Base-by-base conservation (phyloP, 139 green algal genomes). In the Chlamydomonas urium region DNA sequence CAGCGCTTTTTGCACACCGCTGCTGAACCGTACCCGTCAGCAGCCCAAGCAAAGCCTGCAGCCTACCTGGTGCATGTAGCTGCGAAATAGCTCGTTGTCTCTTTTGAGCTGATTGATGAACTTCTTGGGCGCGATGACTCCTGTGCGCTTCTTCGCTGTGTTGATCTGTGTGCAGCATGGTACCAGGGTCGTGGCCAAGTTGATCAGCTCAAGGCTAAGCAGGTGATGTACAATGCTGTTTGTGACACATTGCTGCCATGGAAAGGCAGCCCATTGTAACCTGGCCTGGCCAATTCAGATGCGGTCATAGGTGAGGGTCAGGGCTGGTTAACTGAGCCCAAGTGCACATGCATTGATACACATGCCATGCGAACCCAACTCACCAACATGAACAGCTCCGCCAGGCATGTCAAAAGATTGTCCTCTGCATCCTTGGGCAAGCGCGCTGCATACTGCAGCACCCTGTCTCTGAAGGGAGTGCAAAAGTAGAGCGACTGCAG, bases 401-500 rank as follows among this genome's bases (percentile, higher is more conserved):
- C 91, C 21, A 99, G 78, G 75, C 88, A 93, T 21, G 74, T 91
- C 1, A 98, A 87, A n/a, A 99, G 73, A 68, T 86, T 97, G 36
- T 98, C 93, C 2, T 94, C 86, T 1, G 63, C 38, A 10, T 83
- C 81, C 26, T 42, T 61, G 10, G 81, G 69, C 53, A 90, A 66
- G 17, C 65, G 58, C 3, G 66, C 71, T 2, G 81, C 83, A 66
- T 97, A 97, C 26, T 87, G 38, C 56, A 98, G 65, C 36, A 99
- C 63, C 19, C 72, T 65, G n/a, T 96, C 79, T 29, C 92, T 57
- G 57, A 97, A 97, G 1, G 90, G 88, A 26, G 73, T 65, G 79
- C 92, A 97, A 71, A 93, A 97, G 77, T 96, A 97, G 6, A 97
- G 85, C 2, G 88, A 82, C 78, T 99, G 95, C 10, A 99, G 81